Evolutionary conservation across 2,329 filamentous ascomycete species (phyloP), one percentile per base, ranked within the genome.

Genomic region (Penicillium sclerotiorum): DNA sequence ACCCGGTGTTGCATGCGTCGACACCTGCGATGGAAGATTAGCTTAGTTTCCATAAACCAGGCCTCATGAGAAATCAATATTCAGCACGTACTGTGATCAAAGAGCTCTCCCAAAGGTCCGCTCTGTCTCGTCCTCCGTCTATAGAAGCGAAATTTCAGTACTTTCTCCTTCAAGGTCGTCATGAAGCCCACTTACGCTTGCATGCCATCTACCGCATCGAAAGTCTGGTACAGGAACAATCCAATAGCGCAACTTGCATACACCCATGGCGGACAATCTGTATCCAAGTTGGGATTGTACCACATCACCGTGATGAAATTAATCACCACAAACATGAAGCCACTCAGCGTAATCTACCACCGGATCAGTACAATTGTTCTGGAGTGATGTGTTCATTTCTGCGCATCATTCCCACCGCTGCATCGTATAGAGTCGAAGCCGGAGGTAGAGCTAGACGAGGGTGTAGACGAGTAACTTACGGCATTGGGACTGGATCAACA

Each of bases 161-260:
- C n/a, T n/a, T n/a, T n/a, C n/a, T n/a, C n/a, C n/a, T n/a, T n/a
- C n/a, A n/a, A n/a, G n/a, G n/a, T n/a, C n/a, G n/a, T n/a, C 9
- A 25, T 42, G 39, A 41, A 36, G 28, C 25, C 28, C 17, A 82
- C 88, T 70, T 79, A 90, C 85, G 94, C 94, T 71, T 99, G 94
- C 23, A 88, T 83, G 45, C 94, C 94, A 73, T 99, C 94, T 21
- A 97, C 91, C 2, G 93, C 94, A 73, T 99, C 94, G 74, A 99
- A 96, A 1, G 93, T 97, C 81, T 99, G 94, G 73, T 99, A 99
- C 44, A 97, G 72, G 70, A 97, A 96, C 59, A 99, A 75, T 2
- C 94, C 94, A 25, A 89, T 72, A 4, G 92, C 87, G 89, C 92
- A 99, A 64, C 85, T 88, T 59, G 87, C 88, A 77, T 99, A 99